Evolutionary conservation across 352 stramenopile genomes (phyloP).

Genomic region (Pythium insidiosum): DNA sequence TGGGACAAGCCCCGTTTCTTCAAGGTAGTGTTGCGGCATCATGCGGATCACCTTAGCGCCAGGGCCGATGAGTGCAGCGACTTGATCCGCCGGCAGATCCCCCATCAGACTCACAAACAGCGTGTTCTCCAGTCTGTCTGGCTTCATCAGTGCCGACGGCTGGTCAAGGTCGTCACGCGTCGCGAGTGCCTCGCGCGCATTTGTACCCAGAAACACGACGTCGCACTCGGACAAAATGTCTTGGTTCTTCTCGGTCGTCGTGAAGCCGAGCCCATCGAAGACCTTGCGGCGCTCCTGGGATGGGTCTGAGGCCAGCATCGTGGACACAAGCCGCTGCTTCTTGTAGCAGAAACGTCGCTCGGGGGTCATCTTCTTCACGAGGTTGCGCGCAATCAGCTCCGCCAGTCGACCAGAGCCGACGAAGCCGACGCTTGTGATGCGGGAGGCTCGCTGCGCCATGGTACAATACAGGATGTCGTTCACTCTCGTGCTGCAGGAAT

Average conservation of each 20-base stretch:
- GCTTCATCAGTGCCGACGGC: neutral
- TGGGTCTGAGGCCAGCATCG: conserved; percentile 54
- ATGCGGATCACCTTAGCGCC: conserved; percentile 68
- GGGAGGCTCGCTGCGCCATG: conserved; percentile 9
- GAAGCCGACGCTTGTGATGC: conserved; percentile 61
- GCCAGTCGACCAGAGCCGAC: conserved; percentile 60
- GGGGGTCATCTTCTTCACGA: conserved; percentile 53
- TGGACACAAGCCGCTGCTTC: conserved; percentile 65
- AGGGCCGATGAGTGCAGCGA: conserved; percentile 47
- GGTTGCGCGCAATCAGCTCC: conserved; percentile 46
- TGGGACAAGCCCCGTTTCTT: conserved; percentile 40
- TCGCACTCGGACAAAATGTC: conserved; percentile 60
- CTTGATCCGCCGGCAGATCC: conserved; percentile 39
- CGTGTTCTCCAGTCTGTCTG: conserved; percentile 22
- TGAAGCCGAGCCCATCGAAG: conserved; percentile 56
- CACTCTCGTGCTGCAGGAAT: too few relatives aligned
- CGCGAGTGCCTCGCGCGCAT: conserved; percentile 33
- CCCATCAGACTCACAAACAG: conserved; percentile 71
- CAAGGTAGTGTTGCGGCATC: conserved; percentile 55
- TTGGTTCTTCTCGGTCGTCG: conserved; percentile 44
- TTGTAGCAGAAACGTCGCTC: conserved; percentile 64
- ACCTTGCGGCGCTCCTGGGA: conserved; percentile 44
- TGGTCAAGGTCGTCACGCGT: conserved; percentile 2
- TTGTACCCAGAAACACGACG: conserved; percentile 62
- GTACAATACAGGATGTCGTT: too few relatives aligned